phyloP scores from a whole-genome alignment of 306 rosid genomes.

The Dicorynia guianensis region DNA sequence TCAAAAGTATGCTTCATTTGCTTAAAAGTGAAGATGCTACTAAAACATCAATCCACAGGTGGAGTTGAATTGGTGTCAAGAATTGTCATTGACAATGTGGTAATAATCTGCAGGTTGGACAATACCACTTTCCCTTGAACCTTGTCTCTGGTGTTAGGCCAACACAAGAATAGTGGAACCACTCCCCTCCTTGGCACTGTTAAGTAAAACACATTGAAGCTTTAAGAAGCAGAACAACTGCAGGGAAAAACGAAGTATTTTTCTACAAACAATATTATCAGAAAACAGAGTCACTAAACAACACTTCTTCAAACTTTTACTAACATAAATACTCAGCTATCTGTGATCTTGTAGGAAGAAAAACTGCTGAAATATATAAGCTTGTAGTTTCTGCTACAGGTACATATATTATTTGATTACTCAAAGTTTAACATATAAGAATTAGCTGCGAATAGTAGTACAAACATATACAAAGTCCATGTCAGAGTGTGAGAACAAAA shows the following conservation, averaged over 20 bases:
- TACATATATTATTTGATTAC: background rate
- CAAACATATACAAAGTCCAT: background rate
- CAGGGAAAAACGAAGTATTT: background rate
- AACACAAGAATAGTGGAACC: constrained; percentile 97
- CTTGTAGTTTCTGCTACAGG: background rate
- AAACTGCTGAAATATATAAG: background rate
- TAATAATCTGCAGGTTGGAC: constrained; percentile 83
- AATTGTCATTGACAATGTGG: constrained; percentile 62
- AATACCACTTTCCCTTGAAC: constrained; percentile 98
- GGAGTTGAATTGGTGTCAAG: constrained; percentile 35
- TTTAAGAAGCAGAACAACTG: constrained; percentile 20
- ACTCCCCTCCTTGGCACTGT: constrained; percentile 99
- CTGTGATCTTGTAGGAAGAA: constrained; percentile 10
- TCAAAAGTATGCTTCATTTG: constrained; percentile 30
- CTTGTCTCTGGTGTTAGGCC: constrained; percentile 98
- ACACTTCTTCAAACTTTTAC: background rate
- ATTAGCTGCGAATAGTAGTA: too few relatives aligned
- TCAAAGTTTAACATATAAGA: background rate
- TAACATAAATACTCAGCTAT: background rate
- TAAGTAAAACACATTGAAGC: constrained; percentile 30
- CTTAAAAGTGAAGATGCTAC: constrained; percentile 27
- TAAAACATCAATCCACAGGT: constrained; percentile 38
- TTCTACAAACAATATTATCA: constrained; percentile 3
- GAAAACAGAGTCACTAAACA: background rate
- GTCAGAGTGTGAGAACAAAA: background rate